A percentile compares a stretch with the other conserved stretches of the same genome.
These are phyloP conservation scores for Phanerochaete carnosa DNA, from an alignment of 768 basidiomycete species.

Conservation along the genomic window DNA sequence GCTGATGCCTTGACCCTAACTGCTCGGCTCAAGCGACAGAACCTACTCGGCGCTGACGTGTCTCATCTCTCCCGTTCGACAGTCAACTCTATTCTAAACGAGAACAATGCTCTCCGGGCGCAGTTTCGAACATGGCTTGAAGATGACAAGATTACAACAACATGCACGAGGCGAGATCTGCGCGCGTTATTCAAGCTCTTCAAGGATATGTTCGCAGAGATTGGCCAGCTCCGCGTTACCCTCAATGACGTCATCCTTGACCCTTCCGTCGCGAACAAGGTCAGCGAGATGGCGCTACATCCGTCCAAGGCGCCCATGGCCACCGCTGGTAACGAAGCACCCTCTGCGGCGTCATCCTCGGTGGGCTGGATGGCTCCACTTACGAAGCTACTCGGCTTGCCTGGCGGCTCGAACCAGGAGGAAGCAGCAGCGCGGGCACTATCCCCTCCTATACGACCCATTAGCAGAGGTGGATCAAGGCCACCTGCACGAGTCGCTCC, in stretches of 20 bases:
- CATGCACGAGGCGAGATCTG: constrained; percentile 77
- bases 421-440: constrained; percentile 19
- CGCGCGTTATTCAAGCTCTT: constrained; percentile 79
- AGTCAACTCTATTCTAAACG: constrained; percentile 67
- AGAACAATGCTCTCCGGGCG: constrained; percentile 62
- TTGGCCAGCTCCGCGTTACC: constrained; percentile 75
- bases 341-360: constrained; percentile 22
- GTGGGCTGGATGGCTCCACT: constrained; percentile 83
- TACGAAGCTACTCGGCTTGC: constrained; percentile 69
- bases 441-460: constrained; percentile 18
- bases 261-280: constrained; percentile 65
- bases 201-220: constrained; percentile 79
- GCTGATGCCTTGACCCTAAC: constrained; percentile 88
- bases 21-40: constrained; percentile 86
- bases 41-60: constrained; percentile 82
- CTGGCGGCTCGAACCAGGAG: constrained; percentile 28
- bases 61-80: constrained; percentile 84
- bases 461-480: constrained; percentile 22
- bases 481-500: constrained; percentile 55
- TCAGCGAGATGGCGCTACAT: constrained; percentile 71
- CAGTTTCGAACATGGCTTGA: constrained; percentile 76
- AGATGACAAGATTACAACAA: constrained; percentile 61
- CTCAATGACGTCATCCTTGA: constrained; percentile 91
- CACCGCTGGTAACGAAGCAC: constrained; percentile 32
- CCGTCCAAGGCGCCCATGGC: constrained; percentile 42